Conservation (phyloP, 495 filamentous ascomycete genomes). For the Parathielavia appendiculata region DNA sequence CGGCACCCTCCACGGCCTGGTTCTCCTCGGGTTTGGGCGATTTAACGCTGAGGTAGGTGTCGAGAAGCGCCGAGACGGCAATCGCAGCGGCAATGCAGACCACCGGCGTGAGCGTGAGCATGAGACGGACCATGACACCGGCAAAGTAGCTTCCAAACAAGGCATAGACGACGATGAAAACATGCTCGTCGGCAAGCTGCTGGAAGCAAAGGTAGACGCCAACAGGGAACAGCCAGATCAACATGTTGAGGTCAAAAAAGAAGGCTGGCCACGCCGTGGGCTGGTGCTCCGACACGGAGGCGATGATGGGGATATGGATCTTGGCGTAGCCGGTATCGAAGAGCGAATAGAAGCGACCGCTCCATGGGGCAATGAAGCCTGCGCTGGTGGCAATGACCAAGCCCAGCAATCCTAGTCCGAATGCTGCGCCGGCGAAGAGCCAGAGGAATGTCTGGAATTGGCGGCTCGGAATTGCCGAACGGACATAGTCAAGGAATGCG, state of each 20-base stretch:
- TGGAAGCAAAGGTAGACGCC: slow-evolving; percentile 98
- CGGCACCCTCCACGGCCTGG: slow-evolving; percentile 46
- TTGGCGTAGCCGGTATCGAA: slow-evolving; percentile 99
- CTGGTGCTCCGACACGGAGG: slow-evolving; percentile 98
- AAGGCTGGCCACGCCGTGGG: slow-evolving; percentile 99
- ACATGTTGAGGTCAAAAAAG: slow-evolving; percentile 97
- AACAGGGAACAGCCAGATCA: slow-evolving; percentile 98
- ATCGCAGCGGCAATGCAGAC: slow-evolving; percentile 94
- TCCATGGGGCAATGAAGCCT: slow-evolving; percentile 95
- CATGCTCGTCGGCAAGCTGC: slow-evolving; percentile 89
- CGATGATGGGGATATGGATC: slow-evolving; percentile 99
- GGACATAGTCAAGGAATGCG: slow-evolving; percentile 86
- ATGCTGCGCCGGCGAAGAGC: slow-evolving; percentile 61
- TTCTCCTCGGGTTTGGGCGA: slow-evolving; percentile 47
- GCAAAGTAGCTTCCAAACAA: slow-evolving; percentile 96
- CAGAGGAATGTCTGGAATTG: slow-evolving; percentile 90
- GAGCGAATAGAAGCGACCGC: slow-evolving; percentile 97
- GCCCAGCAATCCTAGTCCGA: slow-evolving; percentile 58
- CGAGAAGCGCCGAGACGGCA: slow-evolving; percentile 80
- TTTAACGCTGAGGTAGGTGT: slow-evolving; percentile 68
- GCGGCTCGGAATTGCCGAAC: slow-evolving; percentile 77
- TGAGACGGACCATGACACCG: slow-evolving; percentile 98
- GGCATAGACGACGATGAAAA: slow-evolving; percentile 96
- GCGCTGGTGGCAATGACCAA: slow-evolving; percentile 78
- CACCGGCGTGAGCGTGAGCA: slow-evolving; percentile 95